Evolutionary conservation across 352 stramenopile genomes (phyloP), one percentile per base, ranked within the genome.

Genomic region (Globisporangium barbulae): DNA sequence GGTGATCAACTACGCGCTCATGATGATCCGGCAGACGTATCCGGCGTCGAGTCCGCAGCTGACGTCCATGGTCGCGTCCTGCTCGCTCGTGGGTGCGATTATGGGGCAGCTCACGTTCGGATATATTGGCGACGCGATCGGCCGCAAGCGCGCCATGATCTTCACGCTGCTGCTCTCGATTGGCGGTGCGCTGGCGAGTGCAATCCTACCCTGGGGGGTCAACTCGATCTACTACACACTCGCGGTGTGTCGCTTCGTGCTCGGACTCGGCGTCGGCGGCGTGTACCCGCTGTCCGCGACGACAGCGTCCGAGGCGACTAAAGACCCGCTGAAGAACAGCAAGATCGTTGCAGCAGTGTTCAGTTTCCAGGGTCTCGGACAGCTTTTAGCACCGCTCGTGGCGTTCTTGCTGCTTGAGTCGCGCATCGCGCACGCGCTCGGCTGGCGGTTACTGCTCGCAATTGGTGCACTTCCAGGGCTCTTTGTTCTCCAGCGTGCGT

Each of bases 251-350:
- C 77, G 87, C 19, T 89, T 94, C 59, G 57, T 96, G 4, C 59
- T 94, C 9, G 87, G 87, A 47, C 70, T 94, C 3, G 87, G 87
- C 10, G 85, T 93, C 12, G 87, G 87, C 44, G 87, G 87, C 4
- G 84, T 93, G 21, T 96, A 96, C 63, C 87, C 87, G 33, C 63
- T 96, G 13, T 93, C 87, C 5, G 87, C 87, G 19, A 86, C 87
- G 1, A 86, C 83, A 9, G 82, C 83, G 1, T 60, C 50, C 15
- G 60, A 66, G 39, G 60, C 60, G 19, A 66, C 60, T 25, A 59
- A 53, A n/a, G 60, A 66, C 28, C 53, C 53, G 53, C 53, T 74
- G 3, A 79, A 77, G 65, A 87, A 90, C 64, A 88, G 79, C 65
- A 88, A 80, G 60, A 75, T 83, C 13, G 78, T 91, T 15, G 60